A percentile compares a stretch with the other conserved stretches of the same genome.
Evolutionary conservation across 306 rosid species (phyloP).

Genomic region (Acacia acuminata): DNA sequence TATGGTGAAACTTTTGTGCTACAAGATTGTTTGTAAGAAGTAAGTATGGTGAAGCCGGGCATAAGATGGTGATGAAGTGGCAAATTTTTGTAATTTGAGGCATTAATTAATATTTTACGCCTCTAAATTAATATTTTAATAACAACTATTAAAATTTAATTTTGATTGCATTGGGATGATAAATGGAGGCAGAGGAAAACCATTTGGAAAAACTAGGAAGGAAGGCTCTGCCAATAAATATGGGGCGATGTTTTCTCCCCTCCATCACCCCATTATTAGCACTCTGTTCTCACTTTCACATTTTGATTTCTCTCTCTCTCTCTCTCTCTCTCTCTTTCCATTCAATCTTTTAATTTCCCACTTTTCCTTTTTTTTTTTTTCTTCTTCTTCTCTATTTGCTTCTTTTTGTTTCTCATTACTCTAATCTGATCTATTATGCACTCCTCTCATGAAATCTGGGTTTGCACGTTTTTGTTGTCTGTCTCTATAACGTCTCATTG

Average conservation of each 20-base stretch:
- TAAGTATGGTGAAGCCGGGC: too few species aligned
- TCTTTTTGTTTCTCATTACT: background rate
- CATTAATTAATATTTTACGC: background rate
- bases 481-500: conserved; percentile 18
- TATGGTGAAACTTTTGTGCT: too few species aligned
- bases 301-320: conserved; percentile 39
- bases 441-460: conserved; percentile 35
- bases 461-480: conserved; percentile 38
- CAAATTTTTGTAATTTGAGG: background rate
- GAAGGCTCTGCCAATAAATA: conserved; percentile 42
- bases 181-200: background rate
- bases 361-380: background rate
- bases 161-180: background rate
- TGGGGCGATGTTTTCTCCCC: conserved; percentile 78
- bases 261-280: conserved; percentile 74
- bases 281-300: conserved; percentile 40
- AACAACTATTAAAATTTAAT: background rate
- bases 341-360: conserved; percentile 21
- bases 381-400: background rate
- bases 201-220: background rate
- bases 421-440: background rate
- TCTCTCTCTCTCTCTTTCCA: conserved; percentile 39
- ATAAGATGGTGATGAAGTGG: too few species aligned
- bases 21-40: too few species aligned
- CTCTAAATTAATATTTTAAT: background rate